A percentile compares a stretch with the other conserved stretches of the same genome.
Conservation (phyloP, 495 filamentous ascomycete species). For the Entonaema liquescens region DNA sequence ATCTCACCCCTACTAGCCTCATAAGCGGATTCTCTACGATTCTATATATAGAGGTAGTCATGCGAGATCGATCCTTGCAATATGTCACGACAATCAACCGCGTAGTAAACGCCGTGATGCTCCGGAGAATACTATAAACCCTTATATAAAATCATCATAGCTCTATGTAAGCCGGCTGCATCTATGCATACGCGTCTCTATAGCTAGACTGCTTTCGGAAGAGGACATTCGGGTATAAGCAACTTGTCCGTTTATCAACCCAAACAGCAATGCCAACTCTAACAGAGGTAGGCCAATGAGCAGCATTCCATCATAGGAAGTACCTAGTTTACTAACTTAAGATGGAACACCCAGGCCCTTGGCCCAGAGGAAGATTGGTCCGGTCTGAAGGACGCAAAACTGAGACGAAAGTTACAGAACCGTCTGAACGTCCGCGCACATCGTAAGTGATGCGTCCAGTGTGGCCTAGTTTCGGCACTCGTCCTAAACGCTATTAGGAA, state of each 20-base stretch:
- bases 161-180: not conserved
- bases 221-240: too few relatives aligned
- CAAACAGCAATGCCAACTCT: constrained; percentile 15
- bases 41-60: not conserved
- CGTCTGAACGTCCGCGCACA: constrained; percentile 44
- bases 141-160: not conserved
- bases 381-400: constrained; percentile 38
- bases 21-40: not conserved
- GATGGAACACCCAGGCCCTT: constrained; percentile 23
- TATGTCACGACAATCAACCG: not conserved
- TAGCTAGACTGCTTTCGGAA: not conserved
- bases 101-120: not conserved
- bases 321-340: not conserved
- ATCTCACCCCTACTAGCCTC: not conserved
- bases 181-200: not conserved
- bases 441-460: constrained; percentile 26
- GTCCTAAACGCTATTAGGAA: constrained; percentile 18
- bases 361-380: constrained; percentile 47
- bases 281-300: constrained; percentile 18
- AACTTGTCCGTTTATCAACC: not conserved
- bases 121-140: not conserved
- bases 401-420: constrained; percentile 46
- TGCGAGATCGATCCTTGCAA: not conserved
- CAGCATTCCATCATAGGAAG: not conserved
- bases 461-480: not conserved